Evolutionary conservation across 805 yeast species (phyloP), one percentile per base, ranked within the genome.

Genomic region (Clavispora asparagi): DNA sequence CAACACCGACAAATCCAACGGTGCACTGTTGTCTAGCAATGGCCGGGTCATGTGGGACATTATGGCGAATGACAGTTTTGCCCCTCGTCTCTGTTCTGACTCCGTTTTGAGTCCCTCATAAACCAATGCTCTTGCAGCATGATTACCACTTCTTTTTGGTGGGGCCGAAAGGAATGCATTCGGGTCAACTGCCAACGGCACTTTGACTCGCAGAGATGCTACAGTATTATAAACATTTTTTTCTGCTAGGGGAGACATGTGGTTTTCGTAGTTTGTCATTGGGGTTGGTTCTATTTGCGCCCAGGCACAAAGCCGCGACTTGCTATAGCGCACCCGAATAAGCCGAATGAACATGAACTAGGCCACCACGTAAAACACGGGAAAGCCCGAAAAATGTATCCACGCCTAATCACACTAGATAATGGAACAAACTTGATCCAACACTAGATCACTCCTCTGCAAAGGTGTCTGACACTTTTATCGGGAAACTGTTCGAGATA

Each of bases 31-130:
- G 11, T 50, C 49, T 14, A 51, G 43, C 19, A 55, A 45, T 5
- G 57, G 57, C 16, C 43, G 47, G 12, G 51, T 44, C 57, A 55
- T 55, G 40, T 53, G 59, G 3, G 57, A 53, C 17, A 17, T 7
- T 16, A 33, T 17, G 1, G 13, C n/a, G 19, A 32, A 32, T 4
- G 37, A 7, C 11, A 11, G 7, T 17, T n/a, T 17, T 7, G 17
- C 8, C 9, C 17, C 19, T 31, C 35, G 35, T n/a, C 35, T 31
- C 35, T n/a, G 35, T 14, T 31, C 17, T 7, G 13, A 3, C 12
- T 29, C 14, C 32, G 3, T 29, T 4, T 31, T 31, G 19, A 31
- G 16, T 3, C 35, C 35, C 16, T n/a, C 17, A n/a, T 31, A 31
- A 11, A 31, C 35, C 37, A 33, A 33, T 2, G 37, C 25, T 8